These are phyloP conservation scores for Cryphonectria carpinicola DNA, from an alignment of 2,329 filamentous ascomycete species.

Conservation along the genomic window DNA sequence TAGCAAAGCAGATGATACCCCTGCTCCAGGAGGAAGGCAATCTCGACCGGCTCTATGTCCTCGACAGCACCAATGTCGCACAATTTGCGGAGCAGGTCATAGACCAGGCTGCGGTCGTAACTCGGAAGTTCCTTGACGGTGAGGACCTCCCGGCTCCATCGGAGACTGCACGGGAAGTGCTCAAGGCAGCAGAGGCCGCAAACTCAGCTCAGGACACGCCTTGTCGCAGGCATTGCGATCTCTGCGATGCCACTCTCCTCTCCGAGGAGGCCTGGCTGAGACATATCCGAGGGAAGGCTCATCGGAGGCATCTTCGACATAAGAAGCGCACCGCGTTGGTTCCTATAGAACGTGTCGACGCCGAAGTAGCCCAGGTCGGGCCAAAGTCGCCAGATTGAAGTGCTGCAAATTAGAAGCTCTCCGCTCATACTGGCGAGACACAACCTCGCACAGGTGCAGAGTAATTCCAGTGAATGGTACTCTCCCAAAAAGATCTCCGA, in stretches of 20 bases:
- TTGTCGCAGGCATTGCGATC: constrained; percentile 67
- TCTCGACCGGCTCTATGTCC: constrained; percentile 68
- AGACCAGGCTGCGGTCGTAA: constrained; percentile 64
- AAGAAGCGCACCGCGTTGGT: constrained; percentile 22
- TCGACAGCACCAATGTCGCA: constrained; percentile 75
- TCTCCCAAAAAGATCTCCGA: not conserved
- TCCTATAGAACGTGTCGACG: constrained; percentile 7
- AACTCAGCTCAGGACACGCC: constrained; percentile 61
- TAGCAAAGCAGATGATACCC: constrained; percentile 78
- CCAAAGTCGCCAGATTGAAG: not conserved
- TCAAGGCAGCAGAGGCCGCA: constrained; percentile 51
- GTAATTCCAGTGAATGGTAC: not conserved
- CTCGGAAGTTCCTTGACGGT: constrained; percentile 64
- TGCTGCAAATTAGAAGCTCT: not conserved
- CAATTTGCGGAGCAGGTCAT: constrained; percentile 68
- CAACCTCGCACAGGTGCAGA: not conserved
- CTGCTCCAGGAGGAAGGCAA: constrained; percentile 62
- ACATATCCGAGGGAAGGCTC: constrained; percentile 41
- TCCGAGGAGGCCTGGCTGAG: constrained; percentile 56
- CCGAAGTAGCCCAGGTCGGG: not conserved
- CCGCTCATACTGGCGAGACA: not conserved
- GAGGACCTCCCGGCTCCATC: constrained; percentile 57
- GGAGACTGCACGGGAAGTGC: constrained; percentile 51
- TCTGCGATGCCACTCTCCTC: constrained; percentile 68
- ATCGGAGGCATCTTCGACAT: constrained; percentile 20